A percentile compares a stretch with the other conserved stretches of the same genome.
These are phyloP conservation scores for Penicillium hordei DNA, from an alignment of 2,329 filamentous ascomycete genomes.

Conservation along the genomic window DNA sequence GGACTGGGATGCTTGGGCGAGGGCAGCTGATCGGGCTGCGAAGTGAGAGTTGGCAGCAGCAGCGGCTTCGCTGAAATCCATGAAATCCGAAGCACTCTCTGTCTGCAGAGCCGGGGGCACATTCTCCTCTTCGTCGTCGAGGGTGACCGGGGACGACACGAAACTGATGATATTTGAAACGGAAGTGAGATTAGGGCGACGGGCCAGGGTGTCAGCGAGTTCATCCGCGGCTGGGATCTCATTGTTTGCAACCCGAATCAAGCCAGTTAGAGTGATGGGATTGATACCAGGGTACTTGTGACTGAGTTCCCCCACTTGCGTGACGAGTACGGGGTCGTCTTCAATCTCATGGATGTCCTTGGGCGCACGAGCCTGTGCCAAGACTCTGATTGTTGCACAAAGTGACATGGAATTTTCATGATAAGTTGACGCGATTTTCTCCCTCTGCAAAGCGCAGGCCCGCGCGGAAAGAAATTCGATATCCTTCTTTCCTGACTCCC, in stretches of 20 bases:
- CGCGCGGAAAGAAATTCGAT: constrained; percentile 61
- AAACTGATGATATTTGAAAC: constrained; percentile 48
- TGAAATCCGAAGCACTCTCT: constrained; percentile 7
- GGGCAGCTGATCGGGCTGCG: constrained; percentile 51
- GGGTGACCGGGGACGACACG: constrained; percentile 28
- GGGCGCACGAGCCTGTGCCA: constrained; percentile 52
- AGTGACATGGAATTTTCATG: constrained; percentile 59
- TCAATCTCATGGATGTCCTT: constrained; percentile 37
- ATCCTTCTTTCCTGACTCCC: constrained; percentile 58
- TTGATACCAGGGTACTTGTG: constrained; percentile 56
- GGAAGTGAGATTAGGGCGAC: constrained; percentile 32
- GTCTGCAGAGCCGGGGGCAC: not conserved
- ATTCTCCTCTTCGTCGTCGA: constrained; percentile 25
- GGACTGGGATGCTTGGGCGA: constrained; percentile 58
- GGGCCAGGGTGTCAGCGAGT: constrained; percentile 56
- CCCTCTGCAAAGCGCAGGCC: constrained; percentile 47
- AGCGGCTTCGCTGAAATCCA: constrained; percentile 30
- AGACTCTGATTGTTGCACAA: constrained; percentile 53
- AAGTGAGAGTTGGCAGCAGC: constrained; percentile 48
- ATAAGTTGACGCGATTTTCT: constrained; percentile 57
- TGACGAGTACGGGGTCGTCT: constrained; percentile 46
- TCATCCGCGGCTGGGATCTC: constrained; percentile 60
- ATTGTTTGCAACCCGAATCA: constrained; percentile 59
- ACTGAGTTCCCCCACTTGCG: constrained; percentile 55
- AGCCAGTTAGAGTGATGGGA: constrained; percentile 49